phyloP scores from a whole-genome alignment of 2,329 filamentous ascomycete species.

The Lasiodiplodia gonubiensis region DNA sequence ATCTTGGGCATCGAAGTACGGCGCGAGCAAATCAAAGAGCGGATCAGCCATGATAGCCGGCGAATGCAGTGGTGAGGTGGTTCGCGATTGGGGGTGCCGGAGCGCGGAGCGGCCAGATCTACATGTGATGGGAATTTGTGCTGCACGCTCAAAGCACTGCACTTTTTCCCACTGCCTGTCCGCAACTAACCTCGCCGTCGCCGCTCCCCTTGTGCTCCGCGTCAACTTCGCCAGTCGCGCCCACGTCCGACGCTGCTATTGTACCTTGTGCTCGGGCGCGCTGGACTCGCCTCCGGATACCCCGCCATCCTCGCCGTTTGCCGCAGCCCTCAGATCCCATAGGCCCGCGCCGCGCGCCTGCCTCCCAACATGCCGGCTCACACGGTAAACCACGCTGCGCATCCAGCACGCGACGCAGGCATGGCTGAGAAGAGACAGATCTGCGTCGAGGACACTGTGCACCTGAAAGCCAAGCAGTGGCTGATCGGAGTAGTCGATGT shows the following conservation, averaged over 20 bases:
- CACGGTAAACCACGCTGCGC: conserved; percentile 15
- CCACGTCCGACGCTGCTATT: conserved; percentile 9
- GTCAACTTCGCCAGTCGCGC: background rate
- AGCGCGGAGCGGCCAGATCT: conserved; percentile 21
- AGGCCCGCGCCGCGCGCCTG: background rate
- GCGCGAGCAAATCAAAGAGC: conserved; percentile 74
- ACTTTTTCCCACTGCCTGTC: background rate
- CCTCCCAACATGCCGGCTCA: conserved; percentile 14
- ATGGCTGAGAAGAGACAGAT: conserved; percentile 33
- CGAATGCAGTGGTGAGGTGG: conserved; percentile 2
- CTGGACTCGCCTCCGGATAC: conserved; percentile 8
- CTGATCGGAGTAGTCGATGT: conserved; percentile 54
- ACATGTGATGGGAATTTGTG: conserved; percentile 27
- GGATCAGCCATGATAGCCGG: conserved; percentile 58
- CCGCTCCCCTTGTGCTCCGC: background rate
- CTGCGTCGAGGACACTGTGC: conserved; percentile 51
- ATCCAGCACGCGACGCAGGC: background rate
- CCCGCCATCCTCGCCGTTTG: conserved; percentile 8
- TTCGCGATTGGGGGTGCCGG: conserved; percentile 11
- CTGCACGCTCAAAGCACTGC: conserved; percentile 2
- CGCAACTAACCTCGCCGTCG: background rate
- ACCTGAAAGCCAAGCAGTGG: conserved; percentile 45
- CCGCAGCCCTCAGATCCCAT: background rate
- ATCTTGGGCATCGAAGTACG: conserved; percentile 60
- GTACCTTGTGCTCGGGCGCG: conserved; percentile 16